Evolutionary conservation across 1,284 basidiomycete species (phyloP), one percentile per base, ranked within the genome.

Genomic region (Xerocomus minutiporus): DNA sequence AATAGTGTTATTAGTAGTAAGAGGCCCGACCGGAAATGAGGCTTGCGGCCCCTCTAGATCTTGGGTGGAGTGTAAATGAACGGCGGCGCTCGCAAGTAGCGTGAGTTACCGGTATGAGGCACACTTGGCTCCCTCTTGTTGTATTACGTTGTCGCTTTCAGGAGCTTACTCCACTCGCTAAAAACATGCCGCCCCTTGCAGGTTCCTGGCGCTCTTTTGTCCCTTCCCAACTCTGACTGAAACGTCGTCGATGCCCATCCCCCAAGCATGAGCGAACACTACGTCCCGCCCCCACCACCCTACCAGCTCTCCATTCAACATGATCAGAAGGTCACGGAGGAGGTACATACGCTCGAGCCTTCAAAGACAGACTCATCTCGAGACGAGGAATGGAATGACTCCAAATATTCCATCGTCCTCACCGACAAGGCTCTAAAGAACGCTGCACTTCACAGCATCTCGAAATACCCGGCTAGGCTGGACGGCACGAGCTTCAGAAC

Each of bases 231-330:
- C 28, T 17, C 43, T 28, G 17, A 17, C 42, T 8, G 28, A 12
- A 17, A 47, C 45, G 3, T 17, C 15, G 35, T 47, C 12, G 17
- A 59, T 54, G 56, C 13, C 15, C 43, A 20, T 8, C 48, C 46
- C 8, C n/a, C 45, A 32, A 53, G 44, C 53, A 68, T 67, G 67
- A 62, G 53, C 54, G 61, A 63, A 55, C 68, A 39, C 49, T 70
- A 55, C 59, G 54, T 65, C 31, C 65, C 61, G 13, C 74, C 74
- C 26, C 76, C 73, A 38, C 77, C 68, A 62, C 76, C 71, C 59
- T 86, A 71, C 74, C 79, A 73, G 69, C 71, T 56, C 70, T 80
- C 73, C 60, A 72, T 81, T 47, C 73, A 77, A 54, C 79, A 77
- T 41, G 80, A 86, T 64, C 75, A 71, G 43, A 86, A 84, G 65